Evolutionary conservation across 2,329 filamentous ascomycete genomes (phyloP).

Genomic region (Colletotrichum scovillei): DNA sequence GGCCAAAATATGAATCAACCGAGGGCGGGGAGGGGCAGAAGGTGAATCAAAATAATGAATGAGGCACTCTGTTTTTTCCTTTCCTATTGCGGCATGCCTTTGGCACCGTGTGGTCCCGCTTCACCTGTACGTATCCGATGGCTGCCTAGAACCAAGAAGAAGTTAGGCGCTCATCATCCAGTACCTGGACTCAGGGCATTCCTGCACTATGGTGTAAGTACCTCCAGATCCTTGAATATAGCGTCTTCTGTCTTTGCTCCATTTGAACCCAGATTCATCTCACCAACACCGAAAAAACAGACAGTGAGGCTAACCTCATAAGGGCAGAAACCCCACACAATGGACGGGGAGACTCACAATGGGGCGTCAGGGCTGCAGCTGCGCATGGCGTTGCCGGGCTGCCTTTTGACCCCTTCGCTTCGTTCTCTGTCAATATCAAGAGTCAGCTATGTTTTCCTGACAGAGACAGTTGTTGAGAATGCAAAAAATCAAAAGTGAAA

Average conservation of each 20-base stretch:
- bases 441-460: not conserved
- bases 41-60: conserved; percentile 19
- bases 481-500: not conserved
- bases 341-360: not conserved
- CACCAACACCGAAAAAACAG: conserved; percentile 1
- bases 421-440: not conserved
- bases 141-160: not conserved
- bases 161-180: not conserved
- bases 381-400: conserved; percentile 20
- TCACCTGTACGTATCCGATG: not conserved
- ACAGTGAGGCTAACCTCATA: conserved; percentile 10
- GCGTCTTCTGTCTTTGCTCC: not conserved
- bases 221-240: not conserved
- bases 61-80: conserved; percentile 32
- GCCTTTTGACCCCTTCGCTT: not conserved
- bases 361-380: conserved; percentile 14
- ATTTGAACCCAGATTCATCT: not conserved
- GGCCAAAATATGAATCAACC: conserved; percentile 1
- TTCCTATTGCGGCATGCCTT: conserved; percentile 27
- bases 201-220: not conserved
- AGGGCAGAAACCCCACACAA: not conserved
- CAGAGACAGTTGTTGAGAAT: not conserved
- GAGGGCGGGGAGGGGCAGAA: conserved; percentile 1
- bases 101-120: conserved; percentile 5
- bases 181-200: not conserved